Evolutionary conservation across 345 rosid species (phyloP).

Genomic region (Eucalyptus cloeziana): DNA sequence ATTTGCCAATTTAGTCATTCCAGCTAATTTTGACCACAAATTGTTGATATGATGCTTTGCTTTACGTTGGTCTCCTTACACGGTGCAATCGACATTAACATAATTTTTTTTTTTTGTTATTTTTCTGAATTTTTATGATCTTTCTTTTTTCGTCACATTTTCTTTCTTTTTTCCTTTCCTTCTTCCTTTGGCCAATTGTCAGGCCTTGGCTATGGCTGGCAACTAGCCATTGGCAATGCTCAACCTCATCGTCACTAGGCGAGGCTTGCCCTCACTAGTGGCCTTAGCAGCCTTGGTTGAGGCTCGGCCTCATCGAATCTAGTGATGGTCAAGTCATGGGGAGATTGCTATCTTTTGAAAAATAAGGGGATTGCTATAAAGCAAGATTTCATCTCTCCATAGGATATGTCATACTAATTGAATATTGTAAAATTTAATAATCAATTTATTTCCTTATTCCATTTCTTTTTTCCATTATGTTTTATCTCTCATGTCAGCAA

Average conservation of each 20-base stretch:
- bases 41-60: background rate
- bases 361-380: background rate
- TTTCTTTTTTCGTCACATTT: no score
- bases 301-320: background rate
- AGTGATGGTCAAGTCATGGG: fast-evolving
- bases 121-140: no score
- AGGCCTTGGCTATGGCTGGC: background rate
- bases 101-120: no score
- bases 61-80: fast-evolving
- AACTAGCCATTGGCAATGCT: background rate
- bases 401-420: background rate
- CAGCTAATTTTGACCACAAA: fast-evolving
- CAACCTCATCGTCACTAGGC: fast-evolving
- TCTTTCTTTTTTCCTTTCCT: no score
- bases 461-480: no score
- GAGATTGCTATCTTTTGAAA: background rate
- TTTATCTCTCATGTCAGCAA: no score
- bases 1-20: no score
- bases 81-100: fast-evolving
- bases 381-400: background rate
- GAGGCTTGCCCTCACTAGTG: background rate
- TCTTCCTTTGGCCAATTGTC: no score
- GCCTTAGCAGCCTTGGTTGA: fast-evolving
- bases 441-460: background rate
- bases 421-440: background rate